Evolutionary conservation across 176 grass and related monocot species (phyloP).

Genomic region (Microstegium vimineum): DNA sequence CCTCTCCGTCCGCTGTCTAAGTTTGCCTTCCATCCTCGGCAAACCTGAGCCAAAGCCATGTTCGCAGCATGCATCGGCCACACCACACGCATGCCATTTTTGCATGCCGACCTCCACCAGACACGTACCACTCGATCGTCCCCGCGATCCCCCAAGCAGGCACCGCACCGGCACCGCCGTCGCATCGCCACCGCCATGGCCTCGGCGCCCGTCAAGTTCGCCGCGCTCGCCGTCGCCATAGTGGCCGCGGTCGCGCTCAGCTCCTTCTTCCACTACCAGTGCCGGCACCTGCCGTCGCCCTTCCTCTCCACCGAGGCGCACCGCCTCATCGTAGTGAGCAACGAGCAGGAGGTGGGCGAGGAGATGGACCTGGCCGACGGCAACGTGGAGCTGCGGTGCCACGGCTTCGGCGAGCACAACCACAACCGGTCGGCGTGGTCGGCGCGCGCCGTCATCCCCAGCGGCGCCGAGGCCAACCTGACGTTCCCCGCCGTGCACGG

Average conservation of each 20-base stretch:
- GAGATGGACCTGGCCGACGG: constrained; percentile 48
- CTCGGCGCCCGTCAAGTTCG: constrained; percentile 47
- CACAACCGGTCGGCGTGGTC: constrained; percentile 21
- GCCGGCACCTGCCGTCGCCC: constrained; percentile 24
- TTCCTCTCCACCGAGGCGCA: background rate
- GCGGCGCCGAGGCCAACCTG: constrained; percentile 11
- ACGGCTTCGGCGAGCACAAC: constrained; percentile 53
- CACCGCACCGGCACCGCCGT: constrained; percentile 4
- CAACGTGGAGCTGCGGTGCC: constrained; percentile 49
- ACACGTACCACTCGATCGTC: constrained; percentile 9
- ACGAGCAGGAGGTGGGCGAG: constrained; percentile 56
- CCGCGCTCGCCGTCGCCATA: constrained; percentile 33
- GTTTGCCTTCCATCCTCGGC: constrained; percentile 37
- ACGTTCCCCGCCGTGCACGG: constrained; percentile 36
- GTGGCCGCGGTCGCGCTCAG: constrained; percentile 29
- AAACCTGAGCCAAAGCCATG: background rate
- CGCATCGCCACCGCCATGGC: constrained; percentile 16
- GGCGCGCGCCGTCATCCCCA: constrained; percentile 32
- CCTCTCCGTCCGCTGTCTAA: constrained; percentile 18
- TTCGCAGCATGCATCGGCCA: constrained; percentile 23
- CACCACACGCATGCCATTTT: constrained; percentile 10
- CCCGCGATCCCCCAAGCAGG: background rate
- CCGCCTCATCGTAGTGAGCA: constrained; percentile 30
- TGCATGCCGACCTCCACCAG: constrained; percentile 42
- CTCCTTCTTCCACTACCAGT: constrained; percentile 36